Percentiles rank a stretch among this genome's conserved stretches.
Conservation (phyloP, 2,329 filamentous ascomycete genomes). For the Calonectria crousiana region DNA sequence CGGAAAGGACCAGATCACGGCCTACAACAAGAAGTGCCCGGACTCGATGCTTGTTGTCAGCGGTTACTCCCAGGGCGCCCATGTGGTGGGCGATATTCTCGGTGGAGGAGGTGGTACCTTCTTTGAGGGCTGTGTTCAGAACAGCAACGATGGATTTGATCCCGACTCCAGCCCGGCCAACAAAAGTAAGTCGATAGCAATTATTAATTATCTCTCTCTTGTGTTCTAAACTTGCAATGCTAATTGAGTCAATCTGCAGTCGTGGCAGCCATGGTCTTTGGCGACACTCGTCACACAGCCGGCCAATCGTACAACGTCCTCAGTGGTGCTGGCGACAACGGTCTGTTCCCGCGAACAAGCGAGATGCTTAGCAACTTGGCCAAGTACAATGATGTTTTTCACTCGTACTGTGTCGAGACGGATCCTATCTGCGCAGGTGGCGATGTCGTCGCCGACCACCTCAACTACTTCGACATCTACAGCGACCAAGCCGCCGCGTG, state of each 20-base stretch:
- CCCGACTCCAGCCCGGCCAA: slow-evolving; percentile 45
- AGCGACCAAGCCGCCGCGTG: slow-evolving; percentile 35
- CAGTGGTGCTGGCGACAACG: slow-evolving; percentile 39
- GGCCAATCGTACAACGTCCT: slow-evolving; percentile 50
- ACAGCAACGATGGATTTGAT: slow-evolving; percentile 42
- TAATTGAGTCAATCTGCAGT: slow-evolving; percentile 32
- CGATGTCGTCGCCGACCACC: slow-evolving; percentile 47
- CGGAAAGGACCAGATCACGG: slow-evolving; percentile 52
- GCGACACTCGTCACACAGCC: slow-evolving; percentile 50
- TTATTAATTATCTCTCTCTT: not conserved
- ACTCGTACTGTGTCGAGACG: slow-evolving; percentile 50
- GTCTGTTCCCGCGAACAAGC: slow-evolving; percentile 47
- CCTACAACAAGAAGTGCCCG: slow-evolving; percentile 55
- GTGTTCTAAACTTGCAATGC: not conserved
- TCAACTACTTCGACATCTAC: slow-evolving; percentile 53
- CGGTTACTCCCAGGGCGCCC: slow-evolving; percentile 57
- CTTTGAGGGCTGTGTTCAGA: slow-evolving; percentile 47
- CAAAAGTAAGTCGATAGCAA: slow-evolving; percentile 44
- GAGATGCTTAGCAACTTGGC: slow-evolving; percentile 45
- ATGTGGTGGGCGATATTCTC: slow-evolving; percentile 53
- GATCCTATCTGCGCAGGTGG: slow-evolving; percentile 56
- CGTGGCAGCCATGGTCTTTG: slow-evolving; percentile 50
- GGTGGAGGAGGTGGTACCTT: slow-evolving; percentile 48
- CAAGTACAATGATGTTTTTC: slow-evolving; percentile 43
- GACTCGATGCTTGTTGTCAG: slow-evolving; percentile 54